Base-by-base conservation (phyloP, 2,329 filamentous ascomycete genomes). In the Setomelanomma holmii region DNA sequence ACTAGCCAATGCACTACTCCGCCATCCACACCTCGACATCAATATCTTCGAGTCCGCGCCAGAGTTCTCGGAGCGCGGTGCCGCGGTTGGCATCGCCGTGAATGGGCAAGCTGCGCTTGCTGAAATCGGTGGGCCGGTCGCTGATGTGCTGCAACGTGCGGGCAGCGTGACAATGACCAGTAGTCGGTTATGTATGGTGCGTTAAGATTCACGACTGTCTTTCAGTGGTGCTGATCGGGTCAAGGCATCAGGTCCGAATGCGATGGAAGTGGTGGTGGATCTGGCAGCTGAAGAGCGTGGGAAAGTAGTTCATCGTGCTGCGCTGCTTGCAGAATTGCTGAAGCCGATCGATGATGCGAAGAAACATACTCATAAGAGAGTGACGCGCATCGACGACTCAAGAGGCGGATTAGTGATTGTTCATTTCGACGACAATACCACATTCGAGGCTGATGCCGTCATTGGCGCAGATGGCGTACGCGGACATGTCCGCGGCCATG, bases 361-460 rank as follows among this genome's bases (percentile, higher is more conserved):
- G 27, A 45, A 42, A 42, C 49, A 51, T 33, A 38, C 45, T 17
- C 44, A 38, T 12, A 59, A 51, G 50, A 53, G 51, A 41, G 22
- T 52, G 10, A 19, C 30, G 16, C 10, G 36, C 7, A 45, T 54
- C 17, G 34, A 48, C 24, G 40, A 56, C 19, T 6, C 27, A 6
- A 30, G 27, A n/a, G 20, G 40, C n/a, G 36, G 35, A 19, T 35
- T 20, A 1, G 14, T 79, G 60, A 56, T 67, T 4, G 61, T 82
- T 30, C 64, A 63, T 17, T 82, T 82, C 45, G 60, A 69, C 14
- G 80, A 82, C 54, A 79, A 79, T 0, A 70, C 68, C 21, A 40
- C 21, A 2, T 38, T 47, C 35, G 7, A 51, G n/a, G 46, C 41
- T 16, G 51, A 58, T 45, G 49, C 46, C 17, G 64, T 76, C 4